These are phyloP conservation scores for Lipomyces kockii DNA, from an alignment of 805 yeast species.

Conservation along the genomic window DNA sequence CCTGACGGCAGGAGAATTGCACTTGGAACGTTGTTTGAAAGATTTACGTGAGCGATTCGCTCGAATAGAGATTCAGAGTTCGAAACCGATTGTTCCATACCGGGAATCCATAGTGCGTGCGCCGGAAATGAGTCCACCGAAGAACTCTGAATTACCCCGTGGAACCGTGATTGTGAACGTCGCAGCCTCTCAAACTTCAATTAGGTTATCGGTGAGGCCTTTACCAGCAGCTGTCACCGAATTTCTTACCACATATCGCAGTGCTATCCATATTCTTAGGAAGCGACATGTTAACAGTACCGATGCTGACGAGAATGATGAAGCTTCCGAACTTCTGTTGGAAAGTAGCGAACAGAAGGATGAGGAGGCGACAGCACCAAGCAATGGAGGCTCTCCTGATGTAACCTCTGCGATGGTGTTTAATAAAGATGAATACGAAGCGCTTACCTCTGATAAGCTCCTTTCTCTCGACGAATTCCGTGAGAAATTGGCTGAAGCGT, in stretches of 20 bases:
- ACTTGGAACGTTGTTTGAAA: conserved; percentile 89
- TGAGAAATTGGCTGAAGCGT: conserved; percentile 43
- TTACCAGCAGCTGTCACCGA: conserved; percentile 57
- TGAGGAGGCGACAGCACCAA: conserved; percentile 1
- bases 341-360: conserved; percentile 2
- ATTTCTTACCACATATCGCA: conserved; percentile 48
- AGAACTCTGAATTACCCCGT: conserved; percentile 53
- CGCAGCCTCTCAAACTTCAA: conserved; percentile 55
- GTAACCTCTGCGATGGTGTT: conserved; percentile 39
- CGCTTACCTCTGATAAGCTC: conserved; percentile 35
- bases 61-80: conserved; percentile 79
- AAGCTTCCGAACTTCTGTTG: background rate
- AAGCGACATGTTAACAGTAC: background rate
- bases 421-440: conserved; percentile 39
- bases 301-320: conserved; percentile 9
- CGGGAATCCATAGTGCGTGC: conserved; percentile 74
- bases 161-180: conserved; percentile 50
- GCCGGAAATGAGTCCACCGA: conserved; percentile 58
- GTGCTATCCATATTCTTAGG: conserved; percentile 24
- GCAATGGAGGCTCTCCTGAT: conserved; percentile 13
- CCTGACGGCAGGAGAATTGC: conserved; percentile 96
- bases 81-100: conserved; percentile 93
- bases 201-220: conserved; percentile 56
- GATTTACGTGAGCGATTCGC: conserved; percentile 92
- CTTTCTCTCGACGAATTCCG: conserved; percentile 45